A percentile compares a stretch with the other conserved stretches of the same genome.
Conservation (phyloP, 2,329 filamentous ascomycete species). For the Phaeosphaeriaceae sp. region DNA sequence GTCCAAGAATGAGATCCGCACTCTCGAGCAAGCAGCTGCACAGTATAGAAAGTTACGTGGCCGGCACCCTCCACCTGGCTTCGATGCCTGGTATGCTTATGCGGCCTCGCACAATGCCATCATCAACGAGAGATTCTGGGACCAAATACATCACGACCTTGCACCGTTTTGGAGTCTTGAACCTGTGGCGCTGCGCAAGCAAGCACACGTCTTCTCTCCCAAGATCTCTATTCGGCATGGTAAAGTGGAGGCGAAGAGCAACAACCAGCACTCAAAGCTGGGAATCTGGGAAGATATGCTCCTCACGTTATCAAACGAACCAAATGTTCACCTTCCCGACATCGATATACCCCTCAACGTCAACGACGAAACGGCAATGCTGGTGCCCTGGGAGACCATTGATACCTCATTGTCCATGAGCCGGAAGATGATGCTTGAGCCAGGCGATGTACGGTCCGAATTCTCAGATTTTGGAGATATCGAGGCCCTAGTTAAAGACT, state of each 20-base stretch:
- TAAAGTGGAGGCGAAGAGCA: constrained; percentile 37
- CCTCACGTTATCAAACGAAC: constrained; percentile 47
- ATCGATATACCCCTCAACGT: constrained; percentile 56
- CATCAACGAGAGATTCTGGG: constrained; percentile 59
- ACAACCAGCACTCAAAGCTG: constrained; percentile 41
- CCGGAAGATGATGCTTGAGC: constrained; percentile 31
- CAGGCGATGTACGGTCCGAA: constrained; percentile 25
- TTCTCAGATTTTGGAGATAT: constrained; percentile 15
- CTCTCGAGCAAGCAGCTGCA: constrained; percentile 49
- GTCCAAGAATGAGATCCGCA: constrained; percentile 45
- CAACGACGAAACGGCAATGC: constrained; percentile 56
- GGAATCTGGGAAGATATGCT: constrained; percentile 51
- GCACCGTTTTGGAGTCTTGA: constrained; percentile 58
- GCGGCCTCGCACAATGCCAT: constrained; percentile 51
- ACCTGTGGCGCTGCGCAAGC: constrained; percentile 49
- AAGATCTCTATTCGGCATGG: constrained; percentile 52
- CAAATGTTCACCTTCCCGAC: constrained; percentile 53
- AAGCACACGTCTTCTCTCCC: constrained; percentile 46
- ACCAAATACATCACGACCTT: constrained; percentile 59
- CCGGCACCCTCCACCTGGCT: constrained; percentile 59
- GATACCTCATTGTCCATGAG: constrained; percentile 44
- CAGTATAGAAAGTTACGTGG: constrained; percentile 53
- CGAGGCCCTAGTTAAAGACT: constrained; percentile 3
- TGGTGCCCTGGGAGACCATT: constrained; percentile 57
- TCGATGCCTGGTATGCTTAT: constrained; percentile 57